Conservation (phyloP, 2,329 filamentous ascomycete species). For the Fulvia fulva region DNA sequence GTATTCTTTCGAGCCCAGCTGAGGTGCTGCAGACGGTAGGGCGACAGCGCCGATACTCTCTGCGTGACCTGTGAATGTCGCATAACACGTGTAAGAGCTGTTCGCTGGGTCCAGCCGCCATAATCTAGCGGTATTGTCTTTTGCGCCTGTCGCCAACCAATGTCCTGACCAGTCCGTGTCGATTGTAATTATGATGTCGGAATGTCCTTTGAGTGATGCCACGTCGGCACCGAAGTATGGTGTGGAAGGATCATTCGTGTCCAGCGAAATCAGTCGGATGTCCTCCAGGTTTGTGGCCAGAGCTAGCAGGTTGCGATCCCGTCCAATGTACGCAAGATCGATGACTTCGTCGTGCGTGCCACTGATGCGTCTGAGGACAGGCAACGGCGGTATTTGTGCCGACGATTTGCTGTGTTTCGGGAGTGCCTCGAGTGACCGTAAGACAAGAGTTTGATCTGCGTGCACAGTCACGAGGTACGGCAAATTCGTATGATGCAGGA, state of each 20-base stretch:
- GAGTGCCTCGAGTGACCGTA: conserved; percentile 59
- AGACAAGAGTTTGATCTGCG: conserved; percentile 79
- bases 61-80: conserved; percentile 83
- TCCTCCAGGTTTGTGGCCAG: conserved; percentile 95
- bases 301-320: conserved; percentile 76
- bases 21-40: conserved; percentile 67
- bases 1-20: conserved; percentile 65
- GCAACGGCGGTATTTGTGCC: conserved; percentile 41
- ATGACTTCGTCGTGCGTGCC: conserved; percentile 98
- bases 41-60: conserved; percentile 90
- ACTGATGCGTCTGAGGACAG: conserved; percentile 72
- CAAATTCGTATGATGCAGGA: conserved; percentile 62
- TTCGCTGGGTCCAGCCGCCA: conserved; percentile 80
- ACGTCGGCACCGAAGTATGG: conserved; percentile 85
- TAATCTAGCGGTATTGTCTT: conserved; percentile 89
- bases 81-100: conserved; percentile 72
- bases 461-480: conserved; percentile 77
- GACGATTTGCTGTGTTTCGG: conserved; percentile 14
- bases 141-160: conserved; percentile 93
- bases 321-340: conserved; percentile 80
- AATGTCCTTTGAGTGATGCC: conserved; percentile 79
- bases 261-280: conserved; percentile 76
- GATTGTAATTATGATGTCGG: conserved; percentile 91
- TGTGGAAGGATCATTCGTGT: conserved; percentile 17
- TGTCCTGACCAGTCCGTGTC: conserved; percentile 95